Evolutionary conservation across 805 yeast genomes (phyloP), one percentile per base, ranked within the genome.

Genomic region (Suhomyces vadensis): DNA sequence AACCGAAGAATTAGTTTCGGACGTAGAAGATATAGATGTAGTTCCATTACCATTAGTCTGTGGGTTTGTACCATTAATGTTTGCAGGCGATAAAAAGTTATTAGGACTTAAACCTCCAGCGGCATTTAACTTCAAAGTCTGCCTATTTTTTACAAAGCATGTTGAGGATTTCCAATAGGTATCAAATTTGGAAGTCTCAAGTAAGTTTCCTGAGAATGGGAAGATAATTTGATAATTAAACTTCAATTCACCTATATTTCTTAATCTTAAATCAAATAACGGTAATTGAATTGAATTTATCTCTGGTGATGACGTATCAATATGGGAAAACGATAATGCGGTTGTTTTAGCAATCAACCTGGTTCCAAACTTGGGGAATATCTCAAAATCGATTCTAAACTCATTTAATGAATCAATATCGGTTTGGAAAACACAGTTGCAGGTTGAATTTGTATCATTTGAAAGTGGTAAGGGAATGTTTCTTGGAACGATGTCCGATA

Each of bases 131-230:
- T 62, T 67, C 35, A 58, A 47, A 10, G 57, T 55, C 21, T 60
- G 59, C 37, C 54, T 55, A 41, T 56, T 59, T 42, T 64, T 64
- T 13, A 65, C 65, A 39, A 79, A 79, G 36, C 84, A 78, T 0
- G 97, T 87, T 0, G 96, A 70, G 1, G 74, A 84, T 64, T 91
- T 94, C 99, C 99, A 92, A 65, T 92, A 92, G 0, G 98, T 92
- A 58, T 91, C 97, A 60, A 87, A 90, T 67, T 89, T 88, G 8
- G 95, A 83, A 35, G 95, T 85, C 63, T 91, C 97, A 46, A 92
- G 69, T 4, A 95, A 85, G 0, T 67, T 69, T 5, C 97, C 97
- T 5, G 83, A 74, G 60, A 85, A 94, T n/a, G 99, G 97, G 61
- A 83, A 82, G 40, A 92, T 87, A 2, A 92, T 79, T 56, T 88